phyloP scores from a whole-genome alignment of 1,284 basidiomycete species.

The Prillingera fragicola region DNA sequence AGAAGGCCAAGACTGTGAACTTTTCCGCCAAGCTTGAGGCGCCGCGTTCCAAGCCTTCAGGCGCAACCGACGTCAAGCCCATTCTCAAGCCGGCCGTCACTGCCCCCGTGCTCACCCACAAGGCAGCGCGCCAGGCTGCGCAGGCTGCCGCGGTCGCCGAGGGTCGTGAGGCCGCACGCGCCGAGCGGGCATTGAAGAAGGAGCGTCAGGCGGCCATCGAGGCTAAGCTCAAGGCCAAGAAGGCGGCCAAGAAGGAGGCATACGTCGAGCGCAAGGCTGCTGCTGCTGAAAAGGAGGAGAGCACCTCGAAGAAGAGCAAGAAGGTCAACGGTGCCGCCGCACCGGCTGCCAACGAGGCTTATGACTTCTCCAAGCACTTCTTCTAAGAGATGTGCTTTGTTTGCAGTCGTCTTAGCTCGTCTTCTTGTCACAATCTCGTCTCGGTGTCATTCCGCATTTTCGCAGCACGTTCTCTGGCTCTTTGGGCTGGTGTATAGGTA shows the following conservation, averaged over 20 bases:
- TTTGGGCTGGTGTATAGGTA: too few species aligned
- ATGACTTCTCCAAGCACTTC: conserved; percentile 31
- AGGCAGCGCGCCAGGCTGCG: neutral
- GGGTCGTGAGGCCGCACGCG: neutral
- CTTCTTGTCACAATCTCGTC: too few species aligned
- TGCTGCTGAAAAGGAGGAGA: conserved; percentile 18
- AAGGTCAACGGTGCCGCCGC: conserved; percentile 1
- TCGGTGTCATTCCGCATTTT: too few species aligned
- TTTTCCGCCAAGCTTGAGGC: conserved; percentile 28
- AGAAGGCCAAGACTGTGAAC: conserved; percentile 25
- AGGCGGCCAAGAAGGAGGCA: conserved; percentile 5
- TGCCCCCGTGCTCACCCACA: neutral
- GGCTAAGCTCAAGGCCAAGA: conserved; percentile 9
- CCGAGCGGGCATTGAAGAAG: too few species aligned
- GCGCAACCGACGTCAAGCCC: conserved; percentile 8
- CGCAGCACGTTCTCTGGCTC: too few species aligned
- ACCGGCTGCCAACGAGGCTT: conserved; percentile 12
- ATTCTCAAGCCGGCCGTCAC: conserved; percentile 11
- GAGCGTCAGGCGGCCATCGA: conserved; percentile 3
- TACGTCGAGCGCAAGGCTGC: conserved; percentile 13
- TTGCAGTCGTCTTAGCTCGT: too few species aligned
- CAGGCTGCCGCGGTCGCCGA: too few species aligned
- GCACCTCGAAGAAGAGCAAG: conserved; percentile 10
- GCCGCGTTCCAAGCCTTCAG: conserved; percentile 11
- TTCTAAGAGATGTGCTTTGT: too few species aligned